Base-by-base conservation (phyloP, 352 stramenopile genomes). In the Pythium dissimile region DNA sequence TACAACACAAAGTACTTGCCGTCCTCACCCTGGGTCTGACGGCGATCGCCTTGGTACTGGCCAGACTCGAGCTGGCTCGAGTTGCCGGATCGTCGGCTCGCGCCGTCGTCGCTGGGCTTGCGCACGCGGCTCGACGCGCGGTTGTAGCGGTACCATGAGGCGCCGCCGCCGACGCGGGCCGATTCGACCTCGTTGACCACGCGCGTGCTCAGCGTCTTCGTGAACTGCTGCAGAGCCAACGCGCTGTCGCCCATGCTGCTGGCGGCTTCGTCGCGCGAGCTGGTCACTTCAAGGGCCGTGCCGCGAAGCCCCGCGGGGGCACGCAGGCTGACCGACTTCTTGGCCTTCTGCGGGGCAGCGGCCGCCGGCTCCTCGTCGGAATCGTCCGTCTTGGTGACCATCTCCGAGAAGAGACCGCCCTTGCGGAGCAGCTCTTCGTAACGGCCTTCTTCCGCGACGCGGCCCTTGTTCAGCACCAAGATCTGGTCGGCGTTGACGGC, bases 1-100 rank as follows among this genome's bases (percentile, higher is more conserved):
- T 92, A 92, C 38, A 92, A 67, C 58, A 92, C 82, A 54, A 92
- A 92, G 69, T 92, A 92, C 64, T 89, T 92, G 65, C 67, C 86
- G 58, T 92, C 79, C 69, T 85, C 24, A 70, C 69, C 44, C 38
- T 71, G 20, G 75, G 84, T 31, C 69, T 60, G 34, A 62, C 66
- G 31, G 68, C 69, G 48, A 64, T 31, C 48, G 41, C n/a, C 38
- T 13, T 32, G 59, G 13, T 21, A 16, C 24, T 49, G 46, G 18
- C 35, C 34, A 49, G 72, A 83, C 30, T 68, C 65, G 31, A 84
- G 62, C 44, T 78, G 64, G 46, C 75, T 88, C 61, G 80, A 78
- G 64, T 88, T 89, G 31, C 76, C 73, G 41, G 81, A 89, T n/a
- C 81, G 77, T 9, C 77, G 74, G 51, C 54, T 75, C 26, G 75